These are phyloP conservation scores for Cordyceps cateniannulata DNA, from an alignment of 2,329 filamentous ascomycete species.

Conservation along the genomic window DNA sequence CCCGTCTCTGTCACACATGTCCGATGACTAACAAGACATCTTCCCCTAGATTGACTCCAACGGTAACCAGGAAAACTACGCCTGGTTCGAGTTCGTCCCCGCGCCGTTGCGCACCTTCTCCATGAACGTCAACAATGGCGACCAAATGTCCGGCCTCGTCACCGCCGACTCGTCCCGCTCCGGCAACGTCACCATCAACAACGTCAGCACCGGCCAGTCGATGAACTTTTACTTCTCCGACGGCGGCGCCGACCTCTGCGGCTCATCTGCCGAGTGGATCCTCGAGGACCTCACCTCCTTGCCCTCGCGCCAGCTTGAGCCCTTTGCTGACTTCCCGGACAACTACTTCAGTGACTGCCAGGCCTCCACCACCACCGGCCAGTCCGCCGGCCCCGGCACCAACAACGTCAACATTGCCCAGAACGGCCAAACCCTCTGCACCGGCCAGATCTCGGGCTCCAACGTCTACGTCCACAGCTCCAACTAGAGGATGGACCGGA, in stretches of 20 bases:
- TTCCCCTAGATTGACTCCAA: too few species aligned
- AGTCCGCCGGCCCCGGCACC: neutral
- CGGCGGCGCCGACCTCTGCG: neutral
- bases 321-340: slow-evolving; percentile 7
- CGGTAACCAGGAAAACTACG: neutral
- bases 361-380: neutral
- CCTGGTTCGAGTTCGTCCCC: neutral
- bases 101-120: neutral
- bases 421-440: neutral
- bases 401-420: slow-evolving; percentile 3
- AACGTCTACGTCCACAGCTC: slow-evolving; percentile 2
- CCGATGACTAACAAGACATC: too few species aligned
- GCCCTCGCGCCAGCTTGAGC: neutral
- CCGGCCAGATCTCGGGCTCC: neutral
- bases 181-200: slow-evolving; percentile 7
- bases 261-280: slow-evolving; percentile 8
- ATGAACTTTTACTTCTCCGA: neutral
- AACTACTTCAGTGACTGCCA: neutral
- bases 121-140: slow-evolving; percentile 5
- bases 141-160: slow-evolving; percentile 1
- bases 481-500: neutral
- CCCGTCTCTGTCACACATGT: too few species aligned
- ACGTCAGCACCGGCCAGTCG: slow-evolving; percentile 2
- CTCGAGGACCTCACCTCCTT: neutral
- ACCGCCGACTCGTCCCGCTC: neutral